These are phyloP conservation scores for Tolypocladium tropicale DNA, from an alignment of 2,329 filamentous ascomycete species.

Conservation along the genomic window DNA sequence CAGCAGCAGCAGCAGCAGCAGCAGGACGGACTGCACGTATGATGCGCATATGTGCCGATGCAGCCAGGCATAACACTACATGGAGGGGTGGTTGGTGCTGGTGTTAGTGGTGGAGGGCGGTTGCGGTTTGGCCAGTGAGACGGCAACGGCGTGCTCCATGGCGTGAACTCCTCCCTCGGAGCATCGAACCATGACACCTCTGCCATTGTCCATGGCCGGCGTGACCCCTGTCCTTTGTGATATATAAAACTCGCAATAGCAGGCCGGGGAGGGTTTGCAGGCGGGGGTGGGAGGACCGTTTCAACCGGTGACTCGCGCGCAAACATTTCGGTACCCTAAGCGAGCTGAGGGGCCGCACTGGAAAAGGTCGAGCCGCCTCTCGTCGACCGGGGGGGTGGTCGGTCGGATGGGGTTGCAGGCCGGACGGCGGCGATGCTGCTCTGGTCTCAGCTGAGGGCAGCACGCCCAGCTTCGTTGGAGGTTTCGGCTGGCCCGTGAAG, in stretches of 20 bases:
- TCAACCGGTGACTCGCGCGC: not conserved
- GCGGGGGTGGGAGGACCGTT: not conserved
- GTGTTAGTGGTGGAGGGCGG: too few relatives aligned
- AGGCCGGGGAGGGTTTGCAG: not conserved
- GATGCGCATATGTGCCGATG: slow-evolving; percentile 22
- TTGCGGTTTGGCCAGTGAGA: not conserved
- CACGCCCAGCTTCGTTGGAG: too few relatives aligned
- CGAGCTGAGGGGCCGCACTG: not conserved
- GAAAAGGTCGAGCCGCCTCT: not conserved
- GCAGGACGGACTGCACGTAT: slow-evolving; percentile 19
- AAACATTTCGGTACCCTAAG: not conserved
- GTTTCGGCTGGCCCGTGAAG: not conserved
- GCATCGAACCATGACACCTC: not conserved
- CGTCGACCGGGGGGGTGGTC: not conserved
- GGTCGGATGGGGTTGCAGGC: too few relatives aligned
- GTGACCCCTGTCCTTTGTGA: not conserved
- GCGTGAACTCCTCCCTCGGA: not conserved
- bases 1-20: not conserved
- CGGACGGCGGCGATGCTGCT: not conserved
- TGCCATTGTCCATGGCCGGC: too few relatives aligned
- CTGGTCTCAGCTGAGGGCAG: not conserved
- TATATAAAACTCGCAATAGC: not conserved
- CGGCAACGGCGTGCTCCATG: not conserved
- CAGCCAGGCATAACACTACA: slow-evolving; percentile 1
- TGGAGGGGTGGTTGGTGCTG: not conserved